Evolutionary conservation across 1,139 yeast species (phyloP).

Genomic region (Debaryomyces fabryi): DNA sequence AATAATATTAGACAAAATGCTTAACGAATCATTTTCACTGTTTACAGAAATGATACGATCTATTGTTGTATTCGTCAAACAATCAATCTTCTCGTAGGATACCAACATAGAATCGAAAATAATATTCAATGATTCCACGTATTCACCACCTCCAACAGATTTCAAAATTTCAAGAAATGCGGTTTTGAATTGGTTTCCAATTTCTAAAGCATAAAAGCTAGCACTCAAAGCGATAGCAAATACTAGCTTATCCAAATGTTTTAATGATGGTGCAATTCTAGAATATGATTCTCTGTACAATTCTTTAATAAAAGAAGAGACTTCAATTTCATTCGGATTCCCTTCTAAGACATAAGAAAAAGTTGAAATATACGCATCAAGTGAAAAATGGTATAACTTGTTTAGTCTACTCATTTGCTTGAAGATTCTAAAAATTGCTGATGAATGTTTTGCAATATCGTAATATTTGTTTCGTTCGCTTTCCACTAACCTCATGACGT

Average conservation of each 20-base stretch:
- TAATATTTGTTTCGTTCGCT: slow-evolving; percentile 47
- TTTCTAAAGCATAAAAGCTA: slow-evolving; percentile 27
- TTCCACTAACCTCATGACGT: slow-evolving; percentile 57
- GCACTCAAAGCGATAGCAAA: slow-evolving; percentile 46
- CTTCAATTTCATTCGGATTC: slow-evolving; percentile 17
- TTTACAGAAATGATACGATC: slow-evolving; percentile 10
- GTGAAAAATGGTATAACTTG: slow-evolving; percentile 60
- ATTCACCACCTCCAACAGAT: slow-evolving; percentile 1
- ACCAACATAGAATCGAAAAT: slow-evolving; percentile 4
- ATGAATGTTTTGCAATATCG: slow-evolving; percentile 58
- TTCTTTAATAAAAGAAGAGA: slow-evolving; percentile 28
- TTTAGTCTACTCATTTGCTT: slow-evolving; percentile 44
- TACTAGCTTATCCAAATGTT: slow-evolving; percentile 48
- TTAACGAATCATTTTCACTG: slow-evolving; percentile 23
- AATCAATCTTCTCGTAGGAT: neutral
- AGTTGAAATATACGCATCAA: slow-evolving; percentile 47
- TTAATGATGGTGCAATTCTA: slow-evolving; percentile 51
- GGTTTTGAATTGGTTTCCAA: slow-evolving; percentile 26
- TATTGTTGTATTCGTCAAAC: neutral
- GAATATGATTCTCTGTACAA: slow-evolving; percentile 53
- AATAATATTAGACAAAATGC: slow-evolving; percentile 16
- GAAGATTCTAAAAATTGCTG: slow-evolving; percentile 52
- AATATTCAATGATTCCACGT: slow-evolving; percentile 2
- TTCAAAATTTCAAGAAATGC: slow-evolving; percentile 15
- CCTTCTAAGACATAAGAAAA: slow-evolving; percentile 40